Evolutionary conservation across 202 grass and related monocot genomes (phyloP).

Genomic region (Eragrostis tef): DNA sequence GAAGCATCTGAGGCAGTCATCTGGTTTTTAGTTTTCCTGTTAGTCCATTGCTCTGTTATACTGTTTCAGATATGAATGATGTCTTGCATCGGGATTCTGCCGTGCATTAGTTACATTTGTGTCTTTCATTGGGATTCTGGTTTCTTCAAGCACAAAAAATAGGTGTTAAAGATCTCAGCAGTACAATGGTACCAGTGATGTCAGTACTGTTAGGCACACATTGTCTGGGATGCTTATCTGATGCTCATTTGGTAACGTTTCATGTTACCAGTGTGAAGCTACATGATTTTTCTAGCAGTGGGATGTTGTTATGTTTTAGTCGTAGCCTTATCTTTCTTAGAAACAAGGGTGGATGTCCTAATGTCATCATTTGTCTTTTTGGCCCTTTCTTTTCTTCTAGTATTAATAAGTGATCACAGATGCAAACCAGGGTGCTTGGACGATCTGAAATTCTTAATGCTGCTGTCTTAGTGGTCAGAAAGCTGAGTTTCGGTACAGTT

Average conservation of each 20-base stretch:
- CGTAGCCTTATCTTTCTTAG: slow-evolving; percentile 12
- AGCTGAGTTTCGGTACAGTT: not conserved
- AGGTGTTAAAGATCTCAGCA: not conserved
- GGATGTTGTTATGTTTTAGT: not conserved
- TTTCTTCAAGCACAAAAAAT: slow-evolving; percentile 1
- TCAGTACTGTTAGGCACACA: not conserved
- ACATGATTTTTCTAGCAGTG: not conserved
- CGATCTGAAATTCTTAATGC: slow-evolving; percentile 15
- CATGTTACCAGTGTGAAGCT: not conserved
- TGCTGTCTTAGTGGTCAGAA: not conserved
- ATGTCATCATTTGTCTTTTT: not conserved
- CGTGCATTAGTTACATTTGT: not conserved
- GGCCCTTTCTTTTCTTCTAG: not conserved
- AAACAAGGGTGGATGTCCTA: not conserved
- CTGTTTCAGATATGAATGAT: not conserved
- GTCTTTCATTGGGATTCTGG: not conserved
- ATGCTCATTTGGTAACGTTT: slow-evolving; percentile 7
- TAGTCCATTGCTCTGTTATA: slow-evolving; percentile 8
- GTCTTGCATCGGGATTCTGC: slow-evolving; percentile 1
- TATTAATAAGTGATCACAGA: not conserved
- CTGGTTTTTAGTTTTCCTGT: slow-evolving; percentile 4
- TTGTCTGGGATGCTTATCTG: not conserved
- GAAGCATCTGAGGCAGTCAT: slow-evolving; percentile 9
- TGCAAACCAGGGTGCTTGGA: not conserved
- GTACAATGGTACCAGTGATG: slow-evolving; percentile 12